A percentile compares a stretch with the other conserved stretches of the same genome.
These are phyloP conservation scores for Ophidiomyces ophidiicola DNA, from an alignment of 2,329 filamentous ascomycete genomes.

Conservation along the genomic window DNA sequence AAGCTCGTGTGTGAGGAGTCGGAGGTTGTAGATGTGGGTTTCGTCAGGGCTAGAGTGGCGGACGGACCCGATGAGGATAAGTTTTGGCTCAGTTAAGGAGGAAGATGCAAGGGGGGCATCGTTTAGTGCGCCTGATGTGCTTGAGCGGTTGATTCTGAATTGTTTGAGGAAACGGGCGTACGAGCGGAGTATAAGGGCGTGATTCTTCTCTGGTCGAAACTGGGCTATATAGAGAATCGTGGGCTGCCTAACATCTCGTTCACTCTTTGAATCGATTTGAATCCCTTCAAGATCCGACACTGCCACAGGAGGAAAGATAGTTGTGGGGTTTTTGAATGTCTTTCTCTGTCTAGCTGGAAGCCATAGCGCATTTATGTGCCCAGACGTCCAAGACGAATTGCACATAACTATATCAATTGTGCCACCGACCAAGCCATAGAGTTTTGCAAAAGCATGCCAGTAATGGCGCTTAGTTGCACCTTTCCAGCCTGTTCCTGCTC, in stretches of 20 bases:
- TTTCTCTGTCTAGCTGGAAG: constrained; percentile 38
- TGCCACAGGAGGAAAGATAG: constrained; percentile 85
- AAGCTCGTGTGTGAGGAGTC: constrained; percentile 75
- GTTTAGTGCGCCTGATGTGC: not conserved
- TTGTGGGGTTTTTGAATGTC: constrained; percentile 39
- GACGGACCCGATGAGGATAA: constrained; percentile 87
- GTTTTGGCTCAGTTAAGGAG: constrained; percentile 39
- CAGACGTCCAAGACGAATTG: constrained; percentile 89
- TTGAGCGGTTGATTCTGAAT: constrained; percentile 29
- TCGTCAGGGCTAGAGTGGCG: constrained; percentile 49
- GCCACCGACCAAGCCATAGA: constrained; percentile 73
- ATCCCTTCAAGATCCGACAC: constrained; percentile 73
- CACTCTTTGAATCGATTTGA: constrained; percentile 47
- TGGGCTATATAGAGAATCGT: constrained; percentile 87
- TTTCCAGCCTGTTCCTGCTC: constrained; percentile 59
- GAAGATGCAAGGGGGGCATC: constrained; percentile 10
- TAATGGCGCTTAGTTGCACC: constrained; percentile 66
- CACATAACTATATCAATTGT: constrained; percentile 92
- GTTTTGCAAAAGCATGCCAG: constrained; percentile 70
- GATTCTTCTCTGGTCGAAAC: constrained; percentile 95
- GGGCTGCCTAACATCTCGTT: constrained; percentile 60
- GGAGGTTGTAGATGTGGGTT: constrained; percentile 66
- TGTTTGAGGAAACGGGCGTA: constrained; percentile 64
- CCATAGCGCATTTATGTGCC: constrained; percentile 72
- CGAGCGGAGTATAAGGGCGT: constrained; percentile 69